Conservation (phyloP, 2,329 filamentous ascomycete genomes). For the Penicillium sp. region DNA sequence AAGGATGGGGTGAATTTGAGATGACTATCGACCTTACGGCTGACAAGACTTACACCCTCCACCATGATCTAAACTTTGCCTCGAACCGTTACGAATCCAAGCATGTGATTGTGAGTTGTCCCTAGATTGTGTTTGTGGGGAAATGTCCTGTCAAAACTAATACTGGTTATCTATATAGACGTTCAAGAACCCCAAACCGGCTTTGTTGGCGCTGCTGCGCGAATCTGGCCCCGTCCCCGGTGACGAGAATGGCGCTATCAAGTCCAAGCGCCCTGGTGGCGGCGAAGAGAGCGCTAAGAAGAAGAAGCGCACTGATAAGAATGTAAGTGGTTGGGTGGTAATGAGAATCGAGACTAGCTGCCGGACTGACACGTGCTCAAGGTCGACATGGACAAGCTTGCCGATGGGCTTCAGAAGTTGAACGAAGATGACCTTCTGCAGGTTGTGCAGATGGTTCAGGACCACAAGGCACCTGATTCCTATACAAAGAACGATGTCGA, state of each 20-base stretch:
- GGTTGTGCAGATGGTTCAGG: slow-evolving; percentile 96
- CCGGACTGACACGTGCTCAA: slow-evolving; percentile 25
- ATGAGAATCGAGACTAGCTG: not conserved
- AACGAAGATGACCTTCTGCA: slow-evolving; percentile 90
- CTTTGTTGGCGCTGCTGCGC: slow-evolving; percentile 73
- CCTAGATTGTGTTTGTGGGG: not conserved
- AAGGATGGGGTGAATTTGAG: slow-evolving; percentile 99
- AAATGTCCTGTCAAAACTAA: not conserved
- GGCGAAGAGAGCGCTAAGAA: slow-evolving; percentile 68
- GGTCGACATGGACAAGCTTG: slow-evolving; percentile 94
- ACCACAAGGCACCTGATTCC: slow-evolving; percentile 90
- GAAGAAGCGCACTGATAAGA: slow-evolving; percentile 67
- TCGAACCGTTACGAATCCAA: slow-evolving; percentile 76
- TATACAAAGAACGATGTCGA: slow-evolving; percentile 98
- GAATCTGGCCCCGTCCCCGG: slow-evolving; percentile 84
- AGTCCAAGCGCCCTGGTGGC: slow-evolving; percentile 59
- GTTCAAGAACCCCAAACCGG: slow-evolving; percentile 90
- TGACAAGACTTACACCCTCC: slow-evolving; percentile 80
- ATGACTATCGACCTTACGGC: slow-evolving; percentile 81
- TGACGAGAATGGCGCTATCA: slow-evolving; percentile 59
- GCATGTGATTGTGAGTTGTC: slow-evolving; percentile 64
- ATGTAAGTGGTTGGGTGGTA: slow-evolving; percentile 40
- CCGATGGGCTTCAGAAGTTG: slow-evolving; percentile 84
- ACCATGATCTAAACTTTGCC: slow-evolving; percentile 90
- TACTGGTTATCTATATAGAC: slow-evolving; percentile 45